phyloP scores from a whole-genome alignment of 805 yeast species.

The Sugiyamaella valdiviana region DNA sequence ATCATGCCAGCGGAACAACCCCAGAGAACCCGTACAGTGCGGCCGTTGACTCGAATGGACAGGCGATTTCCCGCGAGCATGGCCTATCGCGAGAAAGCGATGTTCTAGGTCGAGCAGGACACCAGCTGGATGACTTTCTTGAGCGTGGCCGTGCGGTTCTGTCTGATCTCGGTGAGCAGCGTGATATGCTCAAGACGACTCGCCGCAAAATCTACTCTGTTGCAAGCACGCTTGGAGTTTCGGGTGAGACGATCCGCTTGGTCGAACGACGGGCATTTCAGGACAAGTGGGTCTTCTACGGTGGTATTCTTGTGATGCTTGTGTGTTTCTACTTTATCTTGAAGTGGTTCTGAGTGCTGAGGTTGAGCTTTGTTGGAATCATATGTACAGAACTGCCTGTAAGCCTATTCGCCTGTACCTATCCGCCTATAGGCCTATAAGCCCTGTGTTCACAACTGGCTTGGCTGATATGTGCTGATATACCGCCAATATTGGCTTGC shows the following conservation, averaged over 20 bases:
- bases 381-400: no score
- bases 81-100: slow-evolving; percentile 67
- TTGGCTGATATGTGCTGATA: no score
- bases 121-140: slow-evolving; percentile 79
- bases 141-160: slow-evolving; percentile 85
- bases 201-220: slow-evolving; percentile 60
- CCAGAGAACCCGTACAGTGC: slow-evolving; percentile 30
- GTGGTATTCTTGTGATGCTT: slow-evolving; percentile 57
- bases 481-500: no score
- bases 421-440: no score
- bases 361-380: no score
- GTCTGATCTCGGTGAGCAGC: slow-evolving; percentile 81
- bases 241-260: slow-evolving; percentile 71
- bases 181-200: slow-evolving; percentile 57
- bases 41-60: slow-evolving; percentile 9
- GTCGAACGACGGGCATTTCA: slow-evolving; percentile 77
- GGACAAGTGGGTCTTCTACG: slow-evolving; percentile 83
- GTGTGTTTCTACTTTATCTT: slow-evolving; percentile 61
- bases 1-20: slow-evolving; percentile 3
- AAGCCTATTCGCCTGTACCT: no score
- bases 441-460: no score
- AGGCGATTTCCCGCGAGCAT: slow-evolving; percentile 38
- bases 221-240: slow-evolving; percentile 77
- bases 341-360: slow-evolving; percentile 43
- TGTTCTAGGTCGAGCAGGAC: slow-evolving; percentile 55